Evolutionary conservation across 2,329 filamentous ascomycete genomes (phyloP).

Genomic region (Botryotinia narcissicola): DNA sequence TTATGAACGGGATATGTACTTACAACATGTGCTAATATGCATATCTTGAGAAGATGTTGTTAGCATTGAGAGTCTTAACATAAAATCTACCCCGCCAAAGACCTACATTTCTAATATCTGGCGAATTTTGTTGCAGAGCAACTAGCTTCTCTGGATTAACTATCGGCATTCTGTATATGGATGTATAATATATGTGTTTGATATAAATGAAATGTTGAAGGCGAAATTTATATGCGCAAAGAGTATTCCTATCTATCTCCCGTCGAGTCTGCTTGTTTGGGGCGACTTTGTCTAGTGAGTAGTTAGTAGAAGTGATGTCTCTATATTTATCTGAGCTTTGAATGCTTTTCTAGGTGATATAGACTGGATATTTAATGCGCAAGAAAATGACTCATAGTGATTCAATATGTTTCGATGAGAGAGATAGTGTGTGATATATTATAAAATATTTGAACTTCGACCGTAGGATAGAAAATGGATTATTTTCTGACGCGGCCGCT

Average conservation of each 20-base stretch:
- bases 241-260: not conserved
- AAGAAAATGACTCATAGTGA: slow-evolving; percentile 10
- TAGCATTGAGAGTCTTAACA: slow-evolving; percentile 21
- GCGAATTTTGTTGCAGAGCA: slow-evolving; percentile 79
- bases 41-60: slow-evolving; percentile 60
- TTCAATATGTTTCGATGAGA: slow-evolving; percentile 5
- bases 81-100: slow-evolving; percentile 29
- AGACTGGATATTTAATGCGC: not conserved
- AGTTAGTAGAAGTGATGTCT: not conserved
- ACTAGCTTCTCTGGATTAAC: slow-evolving; percentile 89
- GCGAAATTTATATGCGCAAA: not conserved
- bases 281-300: not conserved
- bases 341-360: not conserved
- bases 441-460: not conserved
- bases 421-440: not conserved
- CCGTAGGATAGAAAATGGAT: not conserved
- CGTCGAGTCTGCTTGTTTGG: not conserved
- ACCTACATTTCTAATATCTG: slow-evolving; percentile 88
- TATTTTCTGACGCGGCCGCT: slow-evolving; percentile 9
- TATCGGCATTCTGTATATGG: slow-evolving; percentile 68
- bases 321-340: not conserved
- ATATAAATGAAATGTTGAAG: not conserved
- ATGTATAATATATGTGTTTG: slow-evolving; percentile 22
- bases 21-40: slow-evolving; percentile 89
- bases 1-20: slow-evolving; percentile 36